A percentile compares a stretch with the other conserved stretches of the same genome.
These are phyloP conservation scores for Monascus purpureus DNA, from an alignment of 495 filamentous ascomycete genomes.

Conservation along the genomic window DNA sequence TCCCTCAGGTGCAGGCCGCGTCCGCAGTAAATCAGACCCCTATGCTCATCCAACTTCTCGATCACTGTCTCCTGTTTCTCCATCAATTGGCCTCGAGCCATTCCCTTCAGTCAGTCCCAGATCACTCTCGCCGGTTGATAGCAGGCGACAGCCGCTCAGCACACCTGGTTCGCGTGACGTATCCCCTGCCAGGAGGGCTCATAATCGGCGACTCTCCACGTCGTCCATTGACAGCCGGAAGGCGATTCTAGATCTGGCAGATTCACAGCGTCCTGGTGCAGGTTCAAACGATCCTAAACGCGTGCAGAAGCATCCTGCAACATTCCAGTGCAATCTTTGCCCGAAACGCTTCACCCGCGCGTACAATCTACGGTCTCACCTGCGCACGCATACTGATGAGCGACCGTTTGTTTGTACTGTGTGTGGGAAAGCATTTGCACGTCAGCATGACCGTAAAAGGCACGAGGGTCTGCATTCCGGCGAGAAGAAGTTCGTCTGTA, in stretches of 20 bases:
- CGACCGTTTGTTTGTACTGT: slow-evolving; percentile 90
- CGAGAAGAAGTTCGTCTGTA: slow-evolving; percentile 96
- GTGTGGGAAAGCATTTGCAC: slow-evolving; percentile 89
- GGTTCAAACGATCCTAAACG: slow-evolving; percentile 51
- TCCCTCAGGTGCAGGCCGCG: slow-evolving; percentile 27
- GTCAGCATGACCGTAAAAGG: slow-evolving; percentile 85
- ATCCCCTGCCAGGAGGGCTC: slow-evolving; percentile 41
- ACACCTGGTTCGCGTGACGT: slow-evolving; percentile 38
- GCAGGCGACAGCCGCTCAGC: slow-evolving; percentile 17
- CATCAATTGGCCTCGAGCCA: slow-evolving; percentile 30
- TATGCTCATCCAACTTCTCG: slow-evolving; percentile 35
- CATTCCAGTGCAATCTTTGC: slow-evolving; percentile 74
- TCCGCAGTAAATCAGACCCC: slow-evolving; percentile 60
- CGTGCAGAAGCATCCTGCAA: slow-evolving; percentile 88
- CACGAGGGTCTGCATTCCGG: slow-evolving; percentile 85
- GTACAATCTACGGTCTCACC: slow-evolving; percentile 82
- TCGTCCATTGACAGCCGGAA: slow-evolving; percentile 77
- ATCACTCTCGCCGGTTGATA: slow-evolving; percentile 56
- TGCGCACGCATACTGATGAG: slow-evolving; percentile 87
- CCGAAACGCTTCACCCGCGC: slow-evolving; percentile 81
- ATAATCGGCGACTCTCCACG: slow-evolving; percentile 64
- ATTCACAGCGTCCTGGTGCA: slow-evolving; percentile 68
- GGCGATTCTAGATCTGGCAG: slow-evolving; percentile 82
- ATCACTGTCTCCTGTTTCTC: slow-evolving; percentile 28
- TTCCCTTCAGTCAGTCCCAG: slow-evolving; percentile 35